Percentiles rank a stretch among this genome's conserved stretches.
phyloP scores from a whole-genome alignment of 176 grass and related monocot species.

The Carex littledalei region DNA sequence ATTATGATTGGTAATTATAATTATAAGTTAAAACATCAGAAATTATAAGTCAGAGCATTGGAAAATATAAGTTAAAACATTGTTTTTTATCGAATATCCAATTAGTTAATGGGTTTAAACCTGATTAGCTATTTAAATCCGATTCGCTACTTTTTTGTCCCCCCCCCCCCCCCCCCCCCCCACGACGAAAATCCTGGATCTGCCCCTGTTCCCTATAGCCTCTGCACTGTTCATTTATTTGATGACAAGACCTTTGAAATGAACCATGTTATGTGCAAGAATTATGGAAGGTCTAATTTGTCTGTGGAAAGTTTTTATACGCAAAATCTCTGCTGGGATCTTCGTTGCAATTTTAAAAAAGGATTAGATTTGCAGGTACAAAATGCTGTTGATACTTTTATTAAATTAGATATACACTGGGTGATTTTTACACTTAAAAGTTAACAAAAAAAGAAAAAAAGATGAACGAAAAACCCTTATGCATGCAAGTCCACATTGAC shows the following conservation, averaged over 20 bases:
- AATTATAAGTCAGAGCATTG: no score
- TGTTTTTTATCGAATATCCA: no score
- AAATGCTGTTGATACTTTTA: not conserved
- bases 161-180: no score
- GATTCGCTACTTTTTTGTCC: no score
- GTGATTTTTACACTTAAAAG: not conserved
- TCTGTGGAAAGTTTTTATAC: not conserved
- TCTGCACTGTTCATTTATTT: not conserved
- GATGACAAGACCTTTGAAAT: not conserved
- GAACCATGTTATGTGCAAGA: not conserved
- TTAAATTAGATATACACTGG: not conserved
- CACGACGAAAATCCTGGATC: no score
- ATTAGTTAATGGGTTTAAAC: no score
- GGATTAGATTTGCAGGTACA: not conserved
- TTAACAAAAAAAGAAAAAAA: no score
- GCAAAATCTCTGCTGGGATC: not conserved
- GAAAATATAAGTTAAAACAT: no score
- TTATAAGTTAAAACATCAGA: no score
- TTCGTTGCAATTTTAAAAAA: not conserved
- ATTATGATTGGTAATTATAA: no score
- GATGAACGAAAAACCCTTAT: not conserved
- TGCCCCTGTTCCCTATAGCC: not conserved
- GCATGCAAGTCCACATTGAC: not conserved
- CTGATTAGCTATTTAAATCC: no score
- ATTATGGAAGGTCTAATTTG: not conserved